Evolutionary conservation across 495 filamentous ascomycete genomes (phyloP), one percentile per base, ranked within the genome.

Genomic region (Aspergillus taichungensis): DNA sequence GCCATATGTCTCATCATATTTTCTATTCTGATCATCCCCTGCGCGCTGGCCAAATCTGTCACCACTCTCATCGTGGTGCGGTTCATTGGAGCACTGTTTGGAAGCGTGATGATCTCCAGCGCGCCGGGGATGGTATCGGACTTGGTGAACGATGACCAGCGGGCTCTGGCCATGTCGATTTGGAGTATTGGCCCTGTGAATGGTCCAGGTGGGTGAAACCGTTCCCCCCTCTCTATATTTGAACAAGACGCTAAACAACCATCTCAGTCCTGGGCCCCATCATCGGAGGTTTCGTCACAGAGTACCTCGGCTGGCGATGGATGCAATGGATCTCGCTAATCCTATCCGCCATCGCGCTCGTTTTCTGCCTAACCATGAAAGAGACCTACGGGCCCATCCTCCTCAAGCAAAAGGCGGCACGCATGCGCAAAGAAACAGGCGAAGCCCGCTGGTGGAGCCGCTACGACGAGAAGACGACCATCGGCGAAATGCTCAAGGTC

Each of bases 301-400:
- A 72, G 45, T 83, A 85, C 56, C 71, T 89, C 18, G 87, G 87
- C 7, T 95, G 88, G 88, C 64, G 85, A 28, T 94, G 86, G 86
- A 82, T 79, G n/a, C 85, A 84, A 58, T 94, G 88, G 86, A 63
- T 94, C 12, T 77, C 84, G 6, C 60, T 94, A 42, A 88, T 91
- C 29, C 62, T 83, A 2, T 68, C 74, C 0, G 83, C 78, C 2
- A 68, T 76, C 0, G 76, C 77, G 1, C 69, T 76, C 24, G 12
- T 72, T 18, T 54, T 76, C 33, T 47, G 47, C 30, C 47, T 44
- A 73, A 60, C 77, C 34, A 65, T 85, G 43, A 75, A 75, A 42
- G 88, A 94, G 54, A 92, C 88, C 0, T 94, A 94, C 53, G 74
- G 82, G 0, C 88, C 88, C 0, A 72, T 75, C 7, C 71, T 95